A percentile compares a stretch with the other conserved stretches of the same genome.
phyloP scores from a whole-genome alignment of 2,329 filamentous ascomycete genomes.

The Calonectria montana region DNA sequence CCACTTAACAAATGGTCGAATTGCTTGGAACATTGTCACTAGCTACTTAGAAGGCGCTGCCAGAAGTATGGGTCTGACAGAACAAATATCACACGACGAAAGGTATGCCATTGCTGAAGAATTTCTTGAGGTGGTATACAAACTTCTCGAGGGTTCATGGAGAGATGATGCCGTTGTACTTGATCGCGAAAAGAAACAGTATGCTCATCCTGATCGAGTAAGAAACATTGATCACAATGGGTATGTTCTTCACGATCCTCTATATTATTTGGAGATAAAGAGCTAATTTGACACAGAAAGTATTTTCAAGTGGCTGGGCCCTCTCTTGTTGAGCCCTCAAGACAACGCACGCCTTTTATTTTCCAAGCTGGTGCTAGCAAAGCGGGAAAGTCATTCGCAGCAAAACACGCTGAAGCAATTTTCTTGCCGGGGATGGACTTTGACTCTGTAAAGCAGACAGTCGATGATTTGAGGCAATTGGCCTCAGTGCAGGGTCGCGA shows the following conservation, averaged over 20 bases:
- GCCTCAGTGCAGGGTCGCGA: conserved; percentile 52
- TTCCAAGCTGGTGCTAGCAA: conserved; percentile 59
- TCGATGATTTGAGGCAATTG: conserved; percentile 53
- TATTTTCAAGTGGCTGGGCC: conserved; percentile 50
- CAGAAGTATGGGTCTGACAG: conserved; percentile 57
- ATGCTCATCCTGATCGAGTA: conserved; percentile 49
- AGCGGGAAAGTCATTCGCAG: conserved; percentile 57
- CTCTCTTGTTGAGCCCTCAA: conserved; percentile 56
- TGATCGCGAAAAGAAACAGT: conserved; percentile 40
- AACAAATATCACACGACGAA: conserved; percentile 60
- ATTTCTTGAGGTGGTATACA: conserved; percentile 56
- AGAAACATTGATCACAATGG: conserved; percentile 50
- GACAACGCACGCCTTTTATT: conserved; percentile 59
- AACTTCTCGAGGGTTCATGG: conserved; percentile 66
- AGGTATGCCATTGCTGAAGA: conserved; percentile 60
- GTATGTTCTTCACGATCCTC: neutral
- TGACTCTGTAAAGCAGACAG: conserved; percentile 52
- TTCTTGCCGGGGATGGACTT: conserved; percentile 58
- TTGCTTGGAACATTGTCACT: conserved; percentile 64
- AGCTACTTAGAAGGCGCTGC: conserved; percentile 60
- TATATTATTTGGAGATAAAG: neutral
- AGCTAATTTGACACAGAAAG: conserved; percentile 14
- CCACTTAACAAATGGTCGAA: conserved; percentile 49
- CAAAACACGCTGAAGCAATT: conserved; percentile 47
- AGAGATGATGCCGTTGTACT: conserved; percentile 48